Base-by-base conservation (phyloP, 345 rosid species). In the Aquilaria sinensis region DNA sequence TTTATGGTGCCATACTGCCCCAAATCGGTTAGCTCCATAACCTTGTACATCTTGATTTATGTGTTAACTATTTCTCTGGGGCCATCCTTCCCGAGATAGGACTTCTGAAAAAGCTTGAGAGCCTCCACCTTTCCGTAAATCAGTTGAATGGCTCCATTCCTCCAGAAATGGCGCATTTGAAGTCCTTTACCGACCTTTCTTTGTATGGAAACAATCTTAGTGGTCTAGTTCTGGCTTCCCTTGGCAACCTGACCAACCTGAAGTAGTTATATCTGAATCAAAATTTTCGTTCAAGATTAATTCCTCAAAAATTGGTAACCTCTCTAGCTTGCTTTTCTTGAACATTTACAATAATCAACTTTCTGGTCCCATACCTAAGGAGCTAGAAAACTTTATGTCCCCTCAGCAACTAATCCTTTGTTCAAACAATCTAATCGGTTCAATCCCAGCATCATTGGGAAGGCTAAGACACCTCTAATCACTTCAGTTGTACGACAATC, bases 81-180 rank as follows among this genome's bases (percentile, higher is more conserved):
- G 2, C 30, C 12, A 73, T 81, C 37, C 85, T 78, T 0, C 32
- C 71, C 3, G 45, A 37, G 2, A 62, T 81, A 10, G 34, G 67
- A 2, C 47, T 43, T 37, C 51, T 70, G 7, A 63, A 70, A 5
- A 72, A 71, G 13, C 72, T 16, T 16, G 23, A 16, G 23, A 16
- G 23, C 23, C 23, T 16, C 23, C 23, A 16, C 23, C 23, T 16
- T 77, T 56, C 72, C 4, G 14, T 9, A 14, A 75, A 75, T 53
- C 47, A 59, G 12, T 53, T 75, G 0, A 65, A 53, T 0, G 62
- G 80, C 2, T 12, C 33, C 2, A 60, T 75, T 54, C 71, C 66
- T n/a, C 6, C 0, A 5, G 55, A 67, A 4, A n/a, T 53, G 48
- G 65, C 65, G 13, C 12, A 9, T 1, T 47, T 60, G 13, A 16